phyloP scores from a whole-genome alignment of 1,284 basidiomycete genomes.

The Fistulinella cinereoalba region DNA sequence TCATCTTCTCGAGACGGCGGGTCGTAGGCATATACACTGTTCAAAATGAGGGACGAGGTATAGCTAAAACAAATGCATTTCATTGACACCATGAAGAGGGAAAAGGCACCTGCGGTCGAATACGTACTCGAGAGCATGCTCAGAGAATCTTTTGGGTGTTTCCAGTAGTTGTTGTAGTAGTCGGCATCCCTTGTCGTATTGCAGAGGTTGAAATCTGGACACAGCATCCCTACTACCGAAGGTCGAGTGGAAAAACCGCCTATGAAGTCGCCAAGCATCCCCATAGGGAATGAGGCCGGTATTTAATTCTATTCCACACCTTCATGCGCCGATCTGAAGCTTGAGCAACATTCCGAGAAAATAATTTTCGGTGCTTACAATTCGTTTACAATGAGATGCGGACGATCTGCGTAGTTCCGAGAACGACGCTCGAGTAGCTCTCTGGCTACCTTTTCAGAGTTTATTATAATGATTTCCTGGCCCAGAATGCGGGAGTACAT shows the following conservation, averaged over 20 bases:
- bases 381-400: neutral
- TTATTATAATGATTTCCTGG: constrained; percentile 8
- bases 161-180: constrained; percentile 23
- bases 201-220: constrained; percentile 24
- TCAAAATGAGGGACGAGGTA: constrained; percentile 17
- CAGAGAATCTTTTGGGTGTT: constrained; percentile 21
- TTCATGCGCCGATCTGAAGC: constrained; percentile 12
- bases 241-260: constrained; percentile 35
- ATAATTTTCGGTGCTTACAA: neutral
- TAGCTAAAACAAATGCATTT: neutral
- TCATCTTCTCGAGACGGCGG: constrained; percentile 4
- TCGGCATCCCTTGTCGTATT: constrained; percentile 4
- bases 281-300: constrained; percentile 35
- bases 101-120: too few species aligned
- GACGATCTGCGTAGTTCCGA: constrained; percentile 7
- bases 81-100: too few species aligned
- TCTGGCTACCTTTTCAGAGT: constrained; percentile 6
- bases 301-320: constrained; percentile 38
- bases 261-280: constrained; percentile 37
- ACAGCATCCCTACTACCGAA: constrained; percentile 4
- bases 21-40: constrained; percentile 12
- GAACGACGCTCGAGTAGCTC: constrained; percentile 5
- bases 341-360: too few species aligned
- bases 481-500: neutral
- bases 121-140: constrained; percentile 19